Conservation (phyloP, 2,329 filamentous ascomycete species). For the Didymellaceae sp. region DNA sequence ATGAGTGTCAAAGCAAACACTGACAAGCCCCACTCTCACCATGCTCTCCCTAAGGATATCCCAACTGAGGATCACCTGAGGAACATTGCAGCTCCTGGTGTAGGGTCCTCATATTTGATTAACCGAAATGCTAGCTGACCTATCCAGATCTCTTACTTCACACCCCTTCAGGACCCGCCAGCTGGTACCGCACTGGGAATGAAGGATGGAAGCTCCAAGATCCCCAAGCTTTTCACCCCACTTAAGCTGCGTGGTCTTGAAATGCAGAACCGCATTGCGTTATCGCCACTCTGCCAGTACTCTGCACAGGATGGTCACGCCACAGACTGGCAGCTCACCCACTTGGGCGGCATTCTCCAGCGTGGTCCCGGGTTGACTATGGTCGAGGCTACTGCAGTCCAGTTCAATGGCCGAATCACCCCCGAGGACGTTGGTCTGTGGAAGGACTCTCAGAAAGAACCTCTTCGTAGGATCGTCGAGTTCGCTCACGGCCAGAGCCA, state of each 20-base stretch:
- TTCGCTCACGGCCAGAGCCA: constrained; percentile 81
- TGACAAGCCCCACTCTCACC: constrained; percentile 38
- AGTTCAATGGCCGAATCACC: constrained; percentile 79
- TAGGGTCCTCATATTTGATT: constrained; percentile 28
- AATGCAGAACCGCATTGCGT: constrained; percentile 71
- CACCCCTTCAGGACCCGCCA: constrained; percentile 54
- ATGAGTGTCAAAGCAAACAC: constrained; percentile 35
- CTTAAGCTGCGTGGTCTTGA: constrained; percentile 65
- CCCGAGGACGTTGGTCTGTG: constrained; percentile 82
- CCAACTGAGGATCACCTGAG: constrained; percentile 43
- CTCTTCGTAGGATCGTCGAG: constrained; percentile 73
- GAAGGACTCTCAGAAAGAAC: constrained; percentile 81
- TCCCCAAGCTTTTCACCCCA: constrained; percentile 66
- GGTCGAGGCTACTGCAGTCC: constrained; percentile 79
- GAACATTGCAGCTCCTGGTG: constrained; percentile 53
- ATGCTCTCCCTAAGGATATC: constrained; percentile 40
- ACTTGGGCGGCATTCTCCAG: constrained; percentile 78
- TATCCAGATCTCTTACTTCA: constrained; percentile 54
- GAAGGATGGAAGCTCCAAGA: constrained; percentile 57
- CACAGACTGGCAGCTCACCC: constrained; percentile 82
- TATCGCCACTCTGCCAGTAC: constrained; percentile 65
- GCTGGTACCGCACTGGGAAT: constrained; percentile 56
- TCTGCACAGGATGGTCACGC: constrained; percentile 72
- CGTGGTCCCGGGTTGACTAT: constrained; percentile 77
- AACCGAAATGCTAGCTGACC: constrained; percentile 12